These are phyloP conservation scores for Artemisia annua DNA, from an alignment of 129 eudicot genomes.

Conservation along the genomic window DNA sequence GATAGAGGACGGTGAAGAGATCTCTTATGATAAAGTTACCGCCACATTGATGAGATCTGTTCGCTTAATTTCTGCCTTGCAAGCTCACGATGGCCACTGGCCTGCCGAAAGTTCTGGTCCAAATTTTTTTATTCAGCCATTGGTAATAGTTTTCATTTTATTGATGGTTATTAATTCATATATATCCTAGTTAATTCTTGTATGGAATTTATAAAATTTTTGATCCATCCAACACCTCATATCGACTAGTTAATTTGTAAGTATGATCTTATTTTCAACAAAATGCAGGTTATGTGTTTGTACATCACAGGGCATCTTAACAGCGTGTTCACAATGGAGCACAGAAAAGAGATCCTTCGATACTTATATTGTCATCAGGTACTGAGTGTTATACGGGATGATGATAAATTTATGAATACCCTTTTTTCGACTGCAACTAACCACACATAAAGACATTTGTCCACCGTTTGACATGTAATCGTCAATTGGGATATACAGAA, in stretches of 20 bases:
- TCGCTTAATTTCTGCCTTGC: slow-evolving; percentile 40
- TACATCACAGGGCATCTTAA: slow-evolving; percentile 68
- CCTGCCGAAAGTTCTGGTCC: slow-evolving; percentile 83
- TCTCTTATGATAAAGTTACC: slow-evolving; percentile 51
- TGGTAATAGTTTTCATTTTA: slow-evolving; percentile 32
- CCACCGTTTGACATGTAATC: no score
- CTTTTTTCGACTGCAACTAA: background rate
- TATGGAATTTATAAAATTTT: background rate
- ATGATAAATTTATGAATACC: background rate
- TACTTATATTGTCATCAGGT: slow-evolving; percentile 38
- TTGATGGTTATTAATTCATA: background rate
- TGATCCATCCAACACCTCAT: background rate
- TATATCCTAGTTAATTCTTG: background rate
- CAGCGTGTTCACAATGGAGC: slow-evolving; percentile 41
- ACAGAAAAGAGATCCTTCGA: slow-evolving; percentile 56
- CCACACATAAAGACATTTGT: background rate
- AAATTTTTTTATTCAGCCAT: slow-evolving; percentile 56
- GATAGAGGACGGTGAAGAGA: slow-evolving; percentile 62
- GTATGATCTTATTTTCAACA: background rate
- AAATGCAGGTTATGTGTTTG: slow-evolving; percentile 31
- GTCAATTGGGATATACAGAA: slow-evolving; percentile 35
- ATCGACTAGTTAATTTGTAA: background rate
- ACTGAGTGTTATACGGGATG: background rate
- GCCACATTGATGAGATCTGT: slow-evolving; percentile 51
- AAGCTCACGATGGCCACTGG: slow-evolving; percentile 92